Base-by-base conservation (phyloP, 2,329 filamentous ascomycete genomes). In the Trichophyton rubrum region DNA sequence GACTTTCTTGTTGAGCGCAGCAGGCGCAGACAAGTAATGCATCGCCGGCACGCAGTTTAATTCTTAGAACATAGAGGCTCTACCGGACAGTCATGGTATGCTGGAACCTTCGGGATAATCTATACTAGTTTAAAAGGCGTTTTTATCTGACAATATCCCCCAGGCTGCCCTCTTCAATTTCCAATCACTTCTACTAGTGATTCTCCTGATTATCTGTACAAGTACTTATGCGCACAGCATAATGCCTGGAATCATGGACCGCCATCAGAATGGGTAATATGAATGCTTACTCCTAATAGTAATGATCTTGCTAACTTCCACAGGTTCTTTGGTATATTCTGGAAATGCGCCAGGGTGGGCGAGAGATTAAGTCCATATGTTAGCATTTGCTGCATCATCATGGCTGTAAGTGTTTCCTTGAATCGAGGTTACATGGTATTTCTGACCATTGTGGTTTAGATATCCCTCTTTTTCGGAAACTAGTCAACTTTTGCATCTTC, bases 91-190 rank as follows among this genome's bases (percentile, higher is more conserved):
- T 7, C 45, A 49, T 49, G 45, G 45, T 49, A 49, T 9, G 45
- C 20, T 15, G 24, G 24, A 11, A 27, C 1, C 33, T 33, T 4
- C 4, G 33, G 11, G 13, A 5, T 27, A 20, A 17, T 9, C 9
- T 11, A 17, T 27, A 22, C 11, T 22, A 27, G 13, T 24, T 15
- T 13, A 30, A 27, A 30, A 13, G 20, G 5, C 15, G 45, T 9
- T 24, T 49, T 43, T 35, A 22, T 38, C 56, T 58, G 40, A 58
- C 40, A 4, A 17, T 1, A 6, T 22, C 3, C 47, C 41, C 58
- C 70, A 96, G 93, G 88, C 93, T 62, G 93, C 93, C 60, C 87
- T 99, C 70, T 96, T 99, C 85, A 97, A 97, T 78, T 97, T 99
- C 80, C 90, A 96, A 76, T 95, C 90, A 62, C 87, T 97, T 67